A percentile compares a stretch with the other conserved stretches of the same genome.
These are phyloP conservation scores for Noccaea bulbosa DNA, from an alignment of 345 rosid genomes.

Conservation along the genomic window DNA sequence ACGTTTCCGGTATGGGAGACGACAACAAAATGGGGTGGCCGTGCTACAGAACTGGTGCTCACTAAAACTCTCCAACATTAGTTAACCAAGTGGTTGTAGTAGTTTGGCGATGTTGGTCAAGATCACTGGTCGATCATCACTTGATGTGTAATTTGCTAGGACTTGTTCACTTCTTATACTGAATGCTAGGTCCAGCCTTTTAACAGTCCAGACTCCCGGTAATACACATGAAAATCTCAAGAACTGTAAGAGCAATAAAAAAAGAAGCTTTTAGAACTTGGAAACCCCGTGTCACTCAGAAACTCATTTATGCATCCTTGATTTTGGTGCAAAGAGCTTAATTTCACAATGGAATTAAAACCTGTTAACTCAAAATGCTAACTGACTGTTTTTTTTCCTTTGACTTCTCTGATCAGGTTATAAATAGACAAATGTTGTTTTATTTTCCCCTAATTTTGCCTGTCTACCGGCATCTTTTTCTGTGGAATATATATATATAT, in stretches of 20 bases:
- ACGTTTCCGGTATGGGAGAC: too few relatives aligned
- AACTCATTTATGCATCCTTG: slow-evolving; percentile 15
- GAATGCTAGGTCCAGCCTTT: background rate
- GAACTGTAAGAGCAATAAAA: background rate
- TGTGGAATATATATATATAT: background rate
- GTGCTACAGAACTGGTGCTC: background rate
- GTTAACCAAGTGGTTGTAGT: slow-evolving; percentile 9
- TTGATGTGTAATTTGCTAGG: slow-evolving; percentile 13
- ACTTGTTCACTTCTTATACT: slow-evolving; percentile 10
- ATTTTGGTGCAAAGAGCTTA: slow-evolving; percentile 21
- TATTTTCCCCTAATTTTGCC: background rate
- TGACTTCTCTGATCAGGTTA: background rate
- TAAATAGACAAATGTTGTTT: background rate
- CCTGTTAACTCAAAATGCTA: background rate
- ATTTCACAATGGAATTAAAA: slow-evolving; percentile 5
- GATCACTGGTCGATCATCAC: background rate
- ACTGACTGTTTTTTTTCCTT: background rate
- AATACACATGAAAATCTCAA: background rate
- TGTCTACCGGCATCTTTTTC: background rate
- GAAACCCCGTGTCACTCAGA: background rate
- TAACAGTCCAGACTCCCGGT: slow-evolving; percentile 1
- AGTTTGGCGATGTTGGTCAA: slow-evolving; percentile 19
- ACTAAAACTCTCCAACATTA: slow-evolving; percentile 3
- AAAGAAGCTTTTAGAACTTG: background rate
- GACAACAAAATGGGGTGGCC: too few relatives aligned